These are phyloP conservation scores for Hirsutella rhossiliensis DNA, from an alignment of 2,329 filamentous ascomycete species.

Conservation along the genomic window DNA sequence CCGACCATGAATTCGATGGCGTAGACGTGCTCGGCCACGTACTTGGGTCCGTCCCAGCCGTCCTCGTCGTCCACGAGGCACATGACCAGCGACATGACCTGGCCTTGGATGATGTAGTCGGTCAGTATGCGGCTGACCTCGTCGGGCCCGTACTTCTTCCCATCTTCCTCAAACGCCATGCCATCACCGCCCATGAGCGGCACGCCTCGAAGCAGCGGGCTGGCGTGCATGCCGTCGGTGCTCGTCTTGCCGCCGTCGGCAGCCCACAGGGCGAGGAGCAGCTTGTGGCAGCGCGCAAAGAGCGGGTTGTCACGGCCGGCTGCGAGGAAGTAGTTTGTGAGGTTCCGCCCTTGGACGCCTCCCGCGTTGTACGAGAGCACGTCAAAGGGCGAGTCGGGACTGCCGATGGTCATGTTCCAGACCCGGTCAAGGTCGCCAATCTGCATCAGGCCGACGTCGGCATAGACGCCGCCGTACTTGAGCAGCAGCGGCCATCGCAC, in stretches of 20 bases:
- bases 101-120: constrained; percentile 46
- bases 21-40: constrained; percentile 34
- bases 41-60: constrained; percentile 41
- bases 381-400: constrained; percentile 32
- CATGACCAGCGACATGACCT: constrained; percentile 38
- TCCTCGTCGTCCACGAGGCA: constrained; percentile 36
- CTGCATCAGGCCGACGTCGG: constrained; percentile 43
- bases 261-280: constrained; percentile 40
- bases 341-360: constrained; percentile 16
- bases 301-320: constrained; percentile 27
- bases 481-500: constrained; percentile 45
- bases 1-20: constrained; percentile 36
- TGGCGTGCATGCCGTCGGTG: constrained; percentile 38
- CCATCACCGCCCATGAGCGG: constrained; percentile 19
- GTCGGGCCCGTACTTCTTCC: constrained; percentile 19
- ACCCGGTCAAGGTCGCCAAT: constrained; percentile 43
- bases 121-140: constrained; percentile 31
- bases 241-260: constrained; percentile 26
- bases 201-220: constrained; percentile 32
- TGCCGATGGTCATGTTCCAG: constrained; percentile 36
- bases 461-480: constrained; percentile 44
- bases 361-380: constrained; percentile 33
- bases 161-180: constrained; percentile 10
- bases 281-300: constrained; percentile 31
- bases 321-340: constrained; percentile 39